Percentiles rank a stretch among this genome's conserved stretches.
Evolutionary conservation across 768 basidiomycete species (phyloP).

Genomic region (Xerocomellus intermedius): DNA sequence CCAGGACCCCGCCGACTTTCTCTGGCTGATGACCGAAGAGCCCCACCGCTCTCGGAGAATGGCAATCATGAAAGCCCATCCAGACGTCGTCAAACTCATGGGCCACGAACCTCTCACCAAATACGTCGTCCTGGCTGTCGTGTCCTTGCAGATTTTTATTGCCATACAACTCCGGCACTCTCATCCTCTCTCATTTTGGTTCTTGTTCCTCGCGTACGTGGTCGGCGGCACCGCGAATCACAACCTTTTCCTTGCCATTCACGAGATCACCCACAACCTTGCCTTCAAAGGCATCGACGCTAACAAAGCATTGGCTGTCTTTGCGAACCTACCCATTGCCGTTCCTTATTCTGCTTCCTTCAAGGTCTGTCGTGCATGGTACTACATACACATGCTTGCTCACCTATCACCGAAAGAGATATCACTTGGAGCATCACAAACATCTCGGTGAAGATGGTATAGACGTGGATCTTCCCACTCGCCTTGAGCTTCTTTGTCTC

Average conservation of each 20-base stretch:
- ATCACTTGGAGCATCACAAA: conserved; percentile 97
- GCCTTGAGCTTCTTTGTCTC: conserved; percentile 77
- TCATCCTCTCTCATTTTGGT: conserved; percentile 65
- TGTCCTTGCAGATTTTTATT: conserved; percentile 65
- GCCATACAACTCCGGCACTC: conserved; percentile 68
- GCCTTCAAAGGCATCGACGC: conserved; percentile 80
- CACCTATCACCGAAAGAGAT: conserved; percentile 49
- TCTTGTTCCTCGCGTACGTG: conserved; percentile 75
- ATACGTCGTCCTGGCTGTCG: conserved; percentile 83
- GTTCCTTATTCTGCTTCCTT: conserved; percentile 95
- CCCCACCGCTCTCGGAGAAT: conserved; percentile 87
- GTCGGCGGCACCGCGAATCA: conserved; percentile 97
- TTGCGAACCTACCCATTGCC: conserved; percentile 91
- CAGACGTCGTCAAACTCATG: conserved; percentile 96
- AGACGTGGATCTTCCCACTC: conserved; percentile 92
- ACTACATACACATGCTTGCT: not conserved
- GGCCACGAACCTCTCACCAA: conserved; percentile 91
- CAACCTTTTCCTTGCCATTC: conserved; percentile 96
- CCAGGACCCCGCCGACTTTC: conserved; percentile 80
- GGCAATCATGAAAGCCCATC: conserved; percentile 92
- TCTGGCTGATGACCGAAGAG: conserved; percentile 98
- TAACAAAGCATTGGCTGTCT: conserved; percentile 86
- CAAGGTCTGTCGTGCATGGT: conserved; percentile 55
- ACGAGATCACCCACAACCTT: conserved; percentile 98
- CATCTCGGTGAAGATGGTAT: conserved; percentile 93